These are phyloP conservation scores for Kokia cookei DNA, from an alignment of 441 rosid species.

Conservation along the genomic window DNA sequence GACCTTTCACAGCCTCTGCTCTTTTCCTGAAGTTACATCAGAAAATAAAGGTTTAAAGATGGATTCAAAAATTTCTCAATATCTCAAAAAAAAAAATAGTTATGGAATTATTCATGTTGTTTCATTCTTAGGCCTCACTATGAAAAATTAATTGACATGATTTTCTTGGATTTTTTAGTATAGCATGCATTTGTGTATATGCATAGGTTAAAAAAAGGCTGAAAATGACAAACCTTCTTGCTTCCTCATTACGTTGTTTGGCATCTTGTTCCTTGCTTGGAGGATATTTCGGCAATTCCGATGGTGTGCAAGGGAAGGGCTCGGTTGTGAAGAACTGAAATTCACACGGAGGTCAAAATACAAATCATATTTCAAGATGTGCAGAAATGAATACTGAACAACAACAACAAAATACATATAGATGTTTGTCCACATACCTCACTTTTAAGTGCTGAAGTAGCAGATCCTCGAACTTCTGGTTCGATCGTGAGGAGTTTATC, in stretches of 20 bases:
- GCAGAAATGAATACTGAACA: background rate
- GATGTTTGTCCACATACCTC: slow-evolving; percentile 35
- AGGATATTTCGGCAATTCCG: slow-evolving; percentile 58
- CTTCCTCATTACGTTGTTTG: slow-evolving; percentile 57
- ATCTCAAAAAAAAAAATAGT: background rate
- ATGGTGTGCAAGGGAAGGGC: slow-evolving; percentile 56
- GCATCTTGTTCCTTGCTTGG: slow-evolving; percentile 80
- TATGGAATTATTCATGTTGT: background rate
- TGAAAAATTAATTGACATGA: background rate
- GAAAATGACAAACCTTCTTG: slow-evolving; percentile 40
- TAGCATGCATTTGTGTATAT: background rate
- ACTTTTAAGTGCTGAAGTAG: slow-evolving; percentile 55
- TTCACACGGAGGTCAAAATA: background rate
- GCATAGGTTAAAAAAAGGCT: background rate
- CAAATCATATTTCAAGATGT: background rate
- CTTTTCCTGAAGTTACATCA: slow-evolving; percentile 42
- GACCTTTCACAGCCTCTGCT: slow-evolving; percentile 47
- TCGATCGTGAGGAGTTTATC: slow-evolving; percentile 71
- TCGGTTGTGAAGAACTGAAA: slow-evolving; percentile 54
- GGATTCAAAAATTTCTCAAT: background rate
- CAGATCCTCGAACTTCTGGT: slow-evolving; percentile 63
- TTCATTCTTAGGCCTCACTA: background rate
- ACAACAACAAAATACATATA: background rate
- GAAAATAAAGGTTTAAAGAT: slow-evolving; percentile 2
- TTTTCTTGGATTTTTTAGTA: background rate